phyloP scores from a whole-genome alignment of 2,329 filamentous ascomycete species.

The Ploettnerulaceae sp. region DNA sequence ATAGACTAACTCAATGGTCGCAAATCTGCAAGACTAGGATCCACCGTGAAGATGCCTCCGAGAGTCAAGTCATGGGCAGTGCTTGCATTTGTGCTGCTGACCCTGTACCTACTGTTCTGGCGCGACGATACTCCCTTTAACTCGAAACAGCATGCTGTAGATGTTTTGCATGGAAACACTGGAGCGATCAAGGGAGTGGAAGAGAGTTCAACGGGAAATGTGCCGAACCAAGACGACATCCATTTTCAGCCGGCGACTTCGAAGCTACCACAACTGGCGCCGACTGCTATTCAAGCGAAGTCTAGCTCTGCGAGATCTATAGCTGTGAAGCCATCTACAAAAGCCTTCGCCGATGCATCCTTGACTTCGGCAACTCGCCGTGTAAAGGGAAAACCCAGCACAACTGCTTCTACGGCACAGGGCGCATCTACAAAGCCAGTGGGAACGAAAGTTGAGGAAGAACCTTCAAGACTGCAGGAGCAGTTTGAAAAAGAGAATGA shows the following conservation, averaged over 20 bases:
- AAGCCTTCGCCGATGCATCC: not conserved
- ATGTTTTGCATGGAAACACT: conserved; percentile 11
- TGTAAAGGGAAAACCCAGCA: not conserved
- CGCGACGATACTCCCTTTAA: conserved; percentile 10
- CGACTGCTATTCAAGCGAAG: not conserved
- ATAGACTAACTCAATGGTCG: too few relatives aligned
- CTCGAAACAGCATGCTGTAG: conserved; percentile 8
- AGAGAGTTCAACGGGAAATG: not conserved
- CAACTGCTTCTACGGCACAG: not conserved
- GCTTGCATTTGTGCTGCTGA: conserved; percentile 13
- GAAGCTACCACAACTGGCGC: not conserved
- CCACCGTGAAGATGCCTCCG: conserved; percentile 16
- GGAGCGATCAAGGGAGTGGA: conserved; percentile 1
- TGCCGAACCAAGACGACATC: conserved; percentile 3
- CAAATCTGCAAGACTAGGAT: too few relatives aligned
- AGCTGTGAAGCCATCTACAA: not conserved
- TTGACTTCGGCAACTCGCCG: not conserved
- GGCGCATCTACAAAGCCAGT: not conserved
- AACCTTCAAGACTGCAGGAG: conserved; percentile 11
- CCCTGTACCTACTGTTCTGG: conserved; percentile 15
- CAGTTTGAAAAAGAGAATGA: conserved; percentile 23
- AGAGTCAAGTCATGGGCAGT: conserved; percentile 11
- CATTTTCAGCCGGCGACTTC: conserved; percentile 1
- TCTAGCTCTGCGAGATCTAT: not conserved
- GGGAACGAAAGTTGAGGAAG: not conserved